phyloP scores from a whole-genome alignment of 1,139 yeast genomes.

The Yamadazyma pseudoaaseri region DNA sequence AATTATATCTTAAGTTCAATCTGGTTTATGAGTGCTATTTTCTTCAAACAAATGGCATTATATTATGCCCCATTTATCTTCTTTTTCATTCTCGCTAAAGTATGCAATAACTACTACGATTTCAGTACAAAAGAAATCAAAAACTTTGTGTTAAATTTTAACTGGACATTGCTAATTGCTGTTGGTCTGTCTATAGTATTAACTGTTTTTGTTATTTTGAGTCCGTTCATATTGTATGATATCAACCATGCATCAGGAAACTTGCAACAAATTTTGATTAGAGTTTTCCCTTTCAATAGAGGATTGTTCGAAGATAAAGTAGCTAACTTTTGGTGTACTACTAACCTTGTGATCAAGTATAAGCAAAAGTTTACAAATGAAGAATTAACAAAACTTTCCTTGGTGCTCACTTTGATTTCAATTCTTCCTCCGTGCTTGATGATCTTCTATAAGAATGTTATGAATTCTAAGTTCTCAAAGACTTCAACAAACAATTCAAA shows the following conservation, averaged over 20 bases:
- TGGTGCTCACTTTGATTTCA: constrained; percentile 61
- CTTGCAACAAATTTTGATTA: constrained; percentile 42
- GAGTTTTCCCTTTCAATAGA: constrained; percentile 89
- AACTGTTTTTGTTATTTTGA: constrained; percentile 52
- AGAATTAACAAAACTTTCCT: constrained; percentile 62
- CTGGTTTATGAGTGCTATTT: constrained; percentile 72
- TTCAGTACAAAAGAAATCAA: constrained; percentile 9
- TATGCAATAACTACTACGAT: constrained; percentile 23
- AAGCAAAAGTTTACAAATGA: constrained; percentile 51
- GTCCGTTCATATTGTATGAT: constrained; percentile 52
- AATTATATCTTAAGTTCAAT: constrained; percentile 70
- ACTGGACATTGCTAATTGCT: constrained; percentile 50
- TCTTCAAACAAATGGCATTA: constrained; percentile 94
- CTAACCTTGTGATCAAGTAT: constrained; percentile 75
- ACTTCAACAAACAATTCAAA: constrained; percentile 18
- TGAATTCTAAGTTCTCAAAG: constrained; percentile 26
- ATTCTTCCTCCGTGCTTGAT: constrained; percentile 64
- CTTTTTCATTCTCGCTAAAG: constrained; percentile 62
- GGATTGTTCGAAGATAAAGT: constrained; percentile 98
- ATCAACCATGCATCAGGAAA: constrained; percentile 17
- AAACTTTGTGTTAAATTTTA: constrained; percentile 13
- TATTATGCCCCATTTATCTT: constrained; percentile 91
- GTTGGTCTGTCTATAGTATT: constrained; percentile 63
- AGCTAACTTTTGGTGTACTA: constrained; percentile 95
- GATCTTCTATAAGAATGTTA: constrained; percentile 52